Conservation (phyloP, 768 basidiomycete species). For the Amyloporia xantha region DNA sequence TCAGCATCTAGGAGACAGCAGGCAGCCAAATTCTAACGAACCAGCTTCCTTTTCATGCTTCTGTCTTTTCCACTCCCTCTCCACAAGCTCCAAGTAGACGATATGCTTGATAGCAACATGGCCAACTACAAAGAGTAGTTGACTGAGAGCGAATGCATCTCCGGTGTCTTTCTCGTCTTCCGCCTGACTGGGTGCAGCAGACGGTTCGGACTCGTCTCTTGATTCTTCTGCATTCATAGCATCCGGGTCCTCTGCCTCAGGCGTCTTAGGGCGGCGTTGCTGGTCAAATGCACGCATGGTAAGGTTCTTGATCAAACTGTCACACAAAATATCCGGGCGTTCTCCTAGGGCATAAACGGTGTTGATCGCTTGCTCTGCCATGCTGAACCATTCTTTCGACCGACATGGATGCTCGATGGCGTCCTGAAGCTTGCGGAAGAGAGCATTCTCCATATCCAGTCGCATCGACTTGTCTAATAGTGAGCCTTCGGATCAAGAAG, state of each 20-base stretch:
- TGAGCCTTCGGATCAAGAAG: slow-evolving; percentile 56
- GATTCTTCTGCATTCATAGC: slow-evolving; percentile 52
- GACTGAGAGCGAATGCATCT: slow-evolving; percentile 83
- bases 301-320: slow-evolving; percentile 76
- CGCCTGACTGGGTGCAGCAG: not conserved
- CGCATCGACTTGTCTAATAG: slow-evolving; percentile 81
- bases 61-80: slow-evolving; percentile 93
- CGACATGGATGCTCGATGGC: slow-evolving; percentile 75
- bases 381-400: slow-evolving; percentile 91
- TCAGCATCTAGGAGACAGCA: too few relatives aligned
- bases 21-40: too few relatives aligned
- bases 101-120: slow-evolving; percentile 98
- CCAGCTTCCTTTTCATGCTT: slow-evolving; percentile 85
- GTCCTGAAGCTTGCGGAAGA: slow-evolving; percentile 80
- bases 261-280: slow-evolving; percentile 17
- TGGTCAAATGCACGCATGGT: slow-evolving; percentile 60
- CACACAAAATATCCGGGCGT: slow-evolving; percentile 83
- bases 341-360: slow-evolving; percentile 93
- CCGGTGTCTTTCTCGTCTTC: slow-evolving; percentile 45
- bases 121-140: slow-evolving; percentile 92
- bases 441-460: slow-evolving; percentile 77
- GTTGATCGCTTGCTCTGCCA: slow-evolving; percentile 96
- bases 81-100: slow-evolving; percentile 91
- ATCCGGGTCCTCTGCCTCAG: slow-evolving; percentile 31
- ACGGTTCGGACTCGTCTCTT: slow-evolving; percentile 20